These are phyloP conservation scores for Claviceps spartinae DNA, from an alignment of 2,329 filamentous ascomycete genomes.

Conservation along the genomic window DNA sequence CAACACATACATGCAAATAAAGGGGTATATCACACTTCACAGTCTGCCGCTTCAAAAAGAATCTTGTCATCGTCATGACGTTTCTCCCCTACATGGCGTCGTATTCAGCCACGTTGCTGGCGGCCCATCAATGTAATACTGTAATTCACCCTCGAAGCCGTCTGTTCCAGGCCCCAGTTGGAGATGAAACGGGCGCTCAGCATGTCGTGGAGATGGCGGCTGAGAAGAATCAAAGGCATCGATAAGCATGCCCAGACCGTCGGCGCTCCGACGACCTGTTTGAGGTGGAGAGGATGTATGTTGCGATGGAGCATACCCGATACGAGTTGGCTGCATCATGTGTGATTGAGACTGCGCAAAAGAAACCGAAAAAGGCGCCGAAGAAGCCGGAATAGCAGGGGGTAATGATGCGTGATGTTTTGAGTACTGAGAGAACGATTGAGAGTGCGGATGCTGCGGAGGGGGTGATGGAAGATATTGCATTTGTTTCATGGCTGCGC, in stretches of 20 bases:
- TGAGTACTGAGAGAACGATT: slow-evolving; percentile 2
- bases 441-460: slow-evolving; percentile 5
- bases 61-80: neutral
- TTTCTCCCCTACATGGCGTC: neutral
- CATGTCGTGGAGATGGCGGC: slow-evolving; percentile 8
- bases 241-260: slow-evolving; percentile 28
- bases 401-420: slow-evolving; percentile 9
- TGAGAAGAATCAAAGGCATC: slow-evolving; percentile 25
- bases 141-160: slow-evolving; percentile 33
- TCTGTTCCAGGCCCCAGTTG: slow-evolving; percentile 24
- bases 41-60: too few relatives aligned
- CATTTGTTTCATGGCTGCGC: neutral
- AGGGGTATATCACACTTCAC: too few relatives aligned
- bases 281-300: slow-evolving; percentile 2
- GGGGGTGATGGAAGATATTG: slow-evolving; percentile 4
- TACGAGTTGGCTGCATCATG: slow-evolving; percentile 3
- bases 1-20: too few relatives aligned
- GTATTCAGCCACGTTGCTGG: slow-evolving; percentile 6
- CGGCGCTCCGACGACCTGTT: slow-evolving; percentile 12
- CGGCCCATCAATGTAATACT: slow-evolving; percentile 28
- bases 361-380: slow-evolving; percentile 11
- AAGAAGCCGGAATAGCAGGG: slow-evolving; percentile 8
- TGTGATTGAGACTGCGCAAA: slow-evolving; percentile 8
- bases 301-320: slow-evolving; percentile 7
- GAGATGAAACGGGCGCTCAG: slow-evolving; percentile 4